A percentile compares a stretch with the other conserved stretches of the same genome.
phyloP scores from a whole-genome alignment of 805 yeast species.

The Brettanomyces naardenensis region DNA sequence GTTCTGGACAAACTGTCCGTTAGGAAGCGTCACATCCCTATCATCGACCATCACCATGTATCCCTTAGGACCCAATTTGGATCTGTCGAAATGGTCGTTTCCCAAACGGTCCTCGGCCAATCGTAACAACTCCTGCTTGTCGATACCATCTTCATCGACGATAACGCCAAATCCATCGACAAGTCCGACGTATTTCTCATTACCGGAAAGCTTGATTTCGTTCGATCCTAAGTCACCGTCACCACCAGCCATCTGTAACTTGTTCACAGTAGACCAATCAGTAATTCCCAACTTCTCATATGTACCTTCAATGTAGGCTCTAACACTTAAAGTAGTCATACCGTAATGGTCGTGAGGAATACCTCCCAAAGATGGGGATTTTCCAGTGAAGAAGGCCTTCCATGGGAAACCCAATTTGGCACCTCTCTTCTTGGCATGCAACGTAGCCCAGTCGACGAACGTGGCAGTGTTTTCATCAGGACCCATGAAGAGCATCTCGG shows the following conservation, averaged over 20 bases:
- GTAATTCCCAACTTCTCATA: constrained; percentile 67
- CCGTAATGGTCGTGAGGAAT: constrained; percentile 98
- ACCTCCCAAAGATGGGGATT: constrained; percentile 87
- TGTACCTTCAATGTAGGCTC: constrained; percentile 83
- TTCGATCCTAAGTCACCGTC: constrained; percentile 97
- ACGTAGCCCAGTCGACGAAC: constrained; percentile 94
- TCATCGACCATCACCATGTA: constrained; percentile 83
- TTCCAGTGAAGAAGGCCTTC: constrained; percentile 98
- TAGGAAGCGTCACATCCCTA: constrained; percentile 67
- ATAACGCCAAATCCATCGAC: constrained; percentile 96
- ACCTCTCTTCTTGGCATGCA: constrained; percentile 85
- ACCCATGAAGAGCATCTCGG: constrained; percentile 92
- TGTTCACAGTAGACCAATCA: constrained; percentile 49
- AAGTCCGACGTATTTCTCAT: constrained; percentile 78
- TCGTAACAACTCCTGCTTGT: constrained; percentile 67
- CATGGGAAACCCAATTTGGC: constrained; percentile 75
- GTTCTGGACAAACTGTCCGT: constrained; percentile 64
- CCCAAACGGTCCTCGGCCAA: constrained; percentile 73
- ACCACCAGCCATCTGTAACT: constrained; percentile 98
- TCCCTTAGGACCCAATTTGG: constrained; percentile 66
- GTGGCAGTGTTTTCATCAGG: constrained; percentile 99
- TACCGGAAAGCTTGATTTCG: constrained; percentile 79
- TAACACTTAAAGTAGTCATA: constrained; percentile 92
- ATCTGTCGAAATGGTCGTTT: constrained; percentile 59
- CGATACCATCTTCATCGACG: constrained; percentile 84